phyloP scores from a whole-genome alignment of 345 rosid species.

The Citropsis articulata region DNA sequence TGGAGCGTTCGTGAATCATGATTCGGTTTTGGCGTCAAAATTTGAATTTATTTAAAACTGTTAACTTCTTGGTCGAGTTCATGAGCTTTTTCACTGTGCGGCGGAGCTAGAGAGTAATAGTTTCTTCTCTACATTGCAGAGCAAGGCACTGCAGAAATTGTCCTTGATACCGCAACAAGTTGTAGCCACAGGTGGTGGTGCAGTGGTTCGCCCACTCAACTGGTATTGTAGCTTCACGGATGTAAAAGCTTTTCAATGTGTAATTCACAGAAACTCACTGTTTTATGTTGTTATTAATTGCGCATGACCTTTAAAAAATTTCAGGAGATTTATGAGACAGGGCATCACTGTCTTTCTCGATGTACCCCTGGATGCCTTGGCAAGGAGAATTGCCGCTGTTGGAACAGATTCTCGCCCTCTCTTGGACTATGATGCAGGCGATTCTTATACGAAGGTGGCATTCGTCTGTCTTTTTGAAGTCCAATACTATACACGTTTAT shows the following conservation, averaged over 20 bases:
- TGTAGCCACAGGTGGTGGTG: conserved; percentile 55
- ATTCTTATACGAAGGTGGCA: conserved; percentile 41
- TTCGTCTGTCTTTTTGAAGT: too few species aligned
- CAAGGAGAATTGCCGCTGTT: conserved; percentile 50
- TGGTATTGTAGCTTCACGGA: conserved; percentile 24
- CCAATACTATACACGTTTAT: neutral
- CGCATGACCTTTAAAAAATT: neutral
- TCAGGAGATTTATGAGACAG: conserved; percentile 38
- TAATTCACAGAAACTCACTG: neutral
- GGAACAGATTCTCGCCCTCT: conserved; percentile 48
- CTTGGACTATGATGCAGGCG: conserved; percentile 35
- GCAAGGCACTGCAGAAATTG: conserved; percentile 36
- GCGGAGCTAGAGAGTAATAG: conserved; percentile 3
- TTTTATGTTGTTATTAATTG: neutral
- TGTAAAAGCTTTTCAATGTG: neutral
- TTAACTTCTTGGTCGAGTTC: neutral
- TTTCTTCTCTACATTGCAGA: conserved; percentile 22
- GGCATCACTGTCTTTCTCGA: conserved; percentile 39
- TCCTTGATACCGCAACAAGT: conserved; percentile 33
- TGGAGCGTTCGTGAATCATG: neutral
- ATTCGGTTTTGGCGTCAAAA: neutral
- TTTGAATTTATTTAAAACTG: neutral
- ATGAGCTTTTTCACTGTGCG: neutral
- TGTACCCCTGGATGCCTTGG: conserved; percentile 48
- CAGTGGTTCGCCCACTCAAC: conserved; percentile 38